Evolutionary conservation across 2,329 filamentous ascomycete species (phyloP), one percentile per base, ranked within the genome.

Genomic region (Pseudocercospora fuligena): DNA sequence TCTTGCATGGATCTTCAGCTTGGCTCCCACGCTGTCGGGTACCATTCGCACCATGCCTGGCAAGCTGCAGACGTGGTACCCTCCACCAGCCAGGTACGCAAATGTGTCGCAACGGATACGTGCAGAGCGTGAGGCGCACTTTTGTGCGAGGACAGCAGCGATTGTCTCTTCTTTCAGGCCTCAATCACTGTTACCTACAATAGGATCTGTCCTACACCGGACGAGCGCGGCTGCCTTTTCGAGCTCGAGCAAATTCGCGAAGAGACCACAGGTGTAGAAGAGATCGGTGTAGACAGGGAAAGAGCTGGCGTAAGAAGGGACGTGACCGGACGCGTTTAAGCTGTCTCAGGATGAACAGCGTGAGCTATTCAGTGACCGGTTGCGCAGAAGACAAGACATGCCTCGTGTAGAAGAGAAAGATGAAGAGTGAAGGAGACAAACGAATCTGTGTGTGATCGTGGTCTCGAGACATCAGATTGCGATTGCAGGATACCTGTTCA

Each of bases 191-290:
- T 56, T 56, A 56, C 25, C 51, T 56, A 25, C 25, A 12, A 16
- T 21, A n/a, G 16, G 4, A 31, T 31, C 27, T 56, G 51, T 56
- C 51, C 51, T 54, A 57, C 51, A 19, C 58, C 63, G 63, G 59
- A 65, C 47, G 47, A 57, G 58, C 40, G 63, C 63, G 63, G 58
- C 60, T 65, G 51, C 63, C 51, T 2, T 40, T 58, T 33, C 23
- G 58, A 61, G 60, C 51, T 33, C 51, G 27, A 36, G 60, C 43
- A 23, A 25, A 43, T 16, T n/a, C 27, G 60, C 43, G 27, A 61
- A 19, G 46, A 60, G 43, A 19, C 4, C 11, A 31, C 40, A 49
- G 31, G 9, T 47, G 46, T 21, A 23, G 61, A 23, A 31, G n/a
- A n/a, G 16, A 49, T 36, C 53, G 27, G 33, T 49, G 53, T 59